Conservation (phyloP, 768 basidiomycete species). For the Postia placenta region DNA sequence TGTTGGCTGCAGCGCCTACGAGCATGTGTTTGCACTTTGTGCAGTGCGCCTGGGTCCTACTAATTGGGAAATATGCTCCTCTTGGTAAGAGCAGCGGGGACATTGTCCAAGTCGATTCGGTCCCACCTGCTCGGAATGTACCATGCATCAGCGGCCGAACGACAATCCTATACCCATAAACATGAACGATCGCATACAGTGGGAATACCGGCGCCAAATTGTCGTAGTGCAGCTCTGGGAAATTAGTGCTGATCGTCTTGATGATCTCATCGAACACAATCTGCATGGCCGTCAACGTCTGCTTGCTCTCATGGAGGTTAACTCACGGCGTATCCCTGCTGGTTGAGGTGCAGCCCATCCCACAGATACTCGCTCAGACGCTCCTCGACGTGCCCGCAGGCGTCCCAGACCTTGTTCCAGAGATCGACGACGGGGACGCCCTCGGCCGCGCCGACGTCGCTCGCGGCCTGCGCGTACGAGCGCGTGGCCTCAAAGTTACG, state of each 20-base stretch:
- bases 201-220: slow-evolving; percentile 53
- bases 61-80: slow-evolving; percentile 4
- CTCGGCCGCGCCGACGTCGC: slow-evolving; percentile 48
- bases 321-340: slow-evolving; percentile 46
- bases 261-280: slow-evolving; percentile 61
- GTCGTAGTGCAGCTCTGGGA: slow-evolving; percentile 67
- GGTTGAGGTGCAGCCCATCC: slow-evolving; percentile 81
- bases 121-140: not conserved
- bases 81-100: not conserved
- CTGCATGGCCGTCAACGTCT: slow-evolving; percentile 28
- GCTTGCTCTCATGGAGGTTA: no score
- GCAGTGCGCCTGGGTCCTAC: no score
- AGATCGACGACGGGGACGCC: slow-evolving; percentile 63
- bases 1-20: no score
- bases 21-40: no score
- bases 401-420: slow-evolving; percentile 69
- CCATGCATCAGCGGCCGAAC: no score
- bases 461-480: slow-evolving; percentile 66
- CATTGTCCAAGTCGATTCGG: slow-evolving; percentile 2
- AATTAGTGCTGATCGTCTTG: slow-evolving; percentile 45
- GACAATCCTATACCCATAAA: no score
- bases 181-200: slow-evolving; percentile 36
- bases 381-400: slow-evolving; percentile 52
- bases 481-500: slow-evolving; percentile 59
- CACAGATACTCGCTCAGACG: slow-evolving; percentile 44